Percentiles rank a stretch among this genome's conserved stretches.
Conservation (phyloP, 345 rosid genomes). For the Pistacia integerrima region DNA sequence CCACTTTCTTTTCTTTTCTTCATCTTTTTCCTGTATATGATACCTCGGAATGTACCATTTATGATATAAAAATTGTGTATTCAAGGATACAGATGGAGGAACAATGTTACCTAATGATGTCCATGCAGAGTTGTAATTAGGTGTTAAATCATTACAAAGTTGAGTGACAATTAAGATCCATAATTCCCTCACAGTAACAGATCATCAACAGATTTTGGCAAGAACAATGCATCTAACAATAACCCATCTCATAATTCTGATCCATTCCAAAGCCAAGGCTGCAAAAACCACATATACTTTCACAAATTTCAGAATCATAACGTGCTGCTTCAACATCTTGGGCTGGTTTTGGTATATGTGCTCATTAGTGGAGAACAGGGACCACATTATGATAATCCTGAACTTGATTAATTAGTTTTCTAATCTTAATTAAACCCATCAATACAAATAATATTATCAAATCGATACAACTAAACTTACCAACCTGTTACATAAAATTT, state of each 20-base stretch:
- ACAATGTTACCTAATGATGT: not conserved
- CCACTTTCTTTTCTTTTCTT: slow-evolving; percentile 3
- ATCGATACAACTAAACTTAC: no score
- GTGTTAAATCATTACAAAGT: slow-evolving; percentile 11
- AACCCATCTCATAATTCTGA: not conserved
- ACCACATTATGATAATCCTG: no score
- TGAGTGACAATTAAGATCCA: slow-evolving; percentile 17
- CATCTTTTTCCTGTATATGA: not conserved
- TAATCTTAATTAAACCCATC: no score
- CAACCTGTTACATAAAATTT: no score
- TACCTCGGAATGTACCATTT: slow-evolving; percentile 1
- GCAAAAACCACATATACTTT: not conserved
- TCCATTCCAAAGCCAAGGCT: not conserved
- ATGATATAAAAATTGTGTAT: not conserved
- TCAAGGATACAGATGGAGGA: not conserved
- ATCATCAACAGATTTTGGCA: not conserved
- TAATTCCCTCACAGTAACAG: not conserved
- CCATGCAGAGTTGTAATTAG: slow-evolving; percentile 11
- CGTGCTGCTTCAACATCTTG: slow-evolving; percentile 30
- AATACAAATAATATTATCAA: no score
- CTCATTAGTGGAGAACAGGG: no score
- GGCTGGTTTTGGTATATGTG: slow-evolving; percentile 1
- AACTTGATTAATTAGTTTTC: no score
- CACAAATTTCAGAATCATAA: slow-evolving; percentile 16
- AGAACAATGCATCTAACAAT: not conserved